These are phyloP conservation scores for Naganishia cerealis DNA, from an alignment of 1,284 basidiomycete species.

Conservation along the genomic window DNA sequence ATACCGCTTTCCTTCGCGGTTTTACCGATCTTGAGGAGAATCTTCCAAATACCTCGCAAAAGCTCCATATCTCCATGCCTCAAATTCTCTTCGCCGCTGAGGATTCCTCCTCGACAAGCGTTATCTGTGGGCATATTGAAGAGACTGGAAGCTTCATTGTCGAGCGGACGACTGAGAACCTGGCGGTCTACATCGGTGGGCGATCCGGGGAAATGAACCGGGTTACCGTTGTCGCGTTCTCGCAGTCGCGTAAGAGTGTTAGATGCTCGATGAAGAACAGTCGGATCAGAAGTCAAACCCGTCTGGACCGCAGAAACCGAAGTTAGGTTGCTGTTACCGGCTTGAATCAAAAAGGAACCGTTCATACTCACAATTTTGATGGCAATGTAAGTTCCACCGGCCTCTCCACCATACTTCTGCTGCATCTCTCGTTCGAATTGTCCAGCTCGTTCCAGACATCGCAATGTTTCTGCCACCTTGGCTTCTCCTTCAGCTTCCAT, in stretches of 20 bases:
- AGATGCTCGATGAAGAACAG: slow-evolving; percentile 51
- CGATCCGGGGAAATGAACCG: slow-evolving; percentile 67
- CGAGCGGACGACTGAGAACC: slow-evolving; percentile 39
- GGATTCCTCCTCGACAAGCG: slow-evolving; percentile 39
- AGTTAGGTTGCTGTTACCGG: background rate
- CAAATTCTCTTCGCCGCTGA: slow-evolving; percentile 46
- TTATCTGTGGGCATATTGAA: slow-evolving; percentile 39
- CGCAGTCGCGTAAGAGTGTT: slow-evolving; percentile 52
- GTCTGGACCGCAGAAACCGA: slow-evolving; percentile 39
- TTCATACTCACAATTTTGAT: slow-evolving; percentile 66
- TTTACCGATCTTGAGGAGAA: slow-evolving; percentile 59
- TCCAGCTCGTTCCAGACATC: slow-evolving; percentile 71
- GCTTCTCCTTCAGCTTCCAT: slow-evolving; percentile 56
- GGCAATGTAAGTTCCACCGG: slow-evolving; percentile 70
- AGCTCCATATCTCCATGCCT: slow-evolving; percentile 60
- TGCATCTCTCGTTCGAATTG: slow-evolving; percentile 66
- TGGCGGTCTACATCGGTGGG: slow-evolving; percentile 50
- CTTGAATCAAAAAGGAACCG: background rate
- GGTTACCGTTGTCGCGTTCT: slow-evolving; percentile 34
- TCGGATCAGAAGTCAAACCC: slow-evolving; percentile 49
- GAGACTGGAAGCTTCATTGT: slow-evolving; percentile 21
- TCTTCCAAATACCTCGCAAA: slow-evolving; percentile 62
- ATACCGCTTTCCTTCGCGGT: slow-evolving; percentile 41
- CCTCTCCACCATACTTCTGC: slow-evolving; percentile 38
- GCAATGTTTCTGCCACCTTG: slow-evolving; percentile 69